A percentile compares a stretch with the other conserved stretches of the same genome.
These are phyloP conservation scores for peach (Prunus persica) DNA, from an alignment of 306 rosid species.

Conservation along the genomic window DNA sequence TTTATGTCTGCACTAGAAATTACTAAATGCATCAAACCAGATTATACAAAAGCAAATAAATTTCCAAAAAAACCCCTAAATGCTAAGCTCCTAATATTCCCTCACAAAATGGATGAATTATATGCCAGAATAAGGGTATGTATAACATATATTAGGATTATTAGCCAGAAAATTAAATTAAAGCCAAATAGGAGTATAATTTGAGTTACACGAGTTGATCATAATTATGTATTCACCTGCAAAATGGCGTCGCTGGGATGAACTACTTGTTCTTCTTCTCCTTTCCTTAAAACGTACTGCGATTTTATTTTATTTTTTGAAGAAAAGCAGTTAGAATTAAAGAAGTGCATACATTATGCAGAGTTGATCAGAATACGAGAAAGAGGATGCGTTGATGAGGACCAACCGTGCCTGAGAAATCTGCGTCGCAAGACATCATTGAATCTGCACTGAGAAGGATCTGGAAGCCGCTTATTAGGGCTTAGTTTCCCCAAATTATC, in stretches of 20 bases:
- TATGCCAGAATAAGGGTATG: neutral
- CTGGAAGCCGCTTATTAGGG: slow-evolving; percentile 31
- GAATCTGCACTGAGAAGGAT: slow-evolving; percentile 52
- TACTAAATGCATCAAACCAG: neutral
- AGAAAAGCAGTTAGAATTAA: neutral
- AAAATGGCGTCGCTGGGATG: slow-evolving; percentile 37
- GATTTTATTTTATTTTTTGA: no score
- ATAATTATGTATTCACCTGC: slow-evolving; percentile 41
- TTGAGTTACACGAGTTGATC: neutral
- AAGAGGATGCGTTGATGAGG: neutral
- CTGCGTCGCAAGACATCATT: slow-evolving; percentile 81
- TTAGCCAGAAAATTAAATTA: neutral
- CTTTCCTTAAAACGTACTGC: slow-evolving; percentile 72
- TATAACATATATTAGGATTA: neutral
- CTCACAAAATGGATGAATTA: neutral
- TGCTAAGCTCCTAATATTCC: neutral
- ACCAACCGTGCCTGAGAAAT: slow-evolving; percentile 81
- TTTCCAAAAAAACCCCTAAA: neutral
- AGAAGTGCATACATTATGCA: neutral
- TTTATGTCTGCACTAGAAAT: slow-evolving; percentile 39
- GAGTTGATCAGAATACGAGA: neutral
- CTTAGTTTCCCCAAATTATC: slow-evolving; percentile 53
- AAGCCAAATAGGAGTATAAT: neutral
- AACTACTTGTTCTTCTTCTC: slow-evolving; percentile 45
- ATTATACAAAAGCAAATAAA: neutral